A percentile compares a stretch with the other conserved stretches of the same genome.
phyloP scores from a whole-genome alignment of 441 rosid genomes.

The Euphorbia corollata region DNA sequence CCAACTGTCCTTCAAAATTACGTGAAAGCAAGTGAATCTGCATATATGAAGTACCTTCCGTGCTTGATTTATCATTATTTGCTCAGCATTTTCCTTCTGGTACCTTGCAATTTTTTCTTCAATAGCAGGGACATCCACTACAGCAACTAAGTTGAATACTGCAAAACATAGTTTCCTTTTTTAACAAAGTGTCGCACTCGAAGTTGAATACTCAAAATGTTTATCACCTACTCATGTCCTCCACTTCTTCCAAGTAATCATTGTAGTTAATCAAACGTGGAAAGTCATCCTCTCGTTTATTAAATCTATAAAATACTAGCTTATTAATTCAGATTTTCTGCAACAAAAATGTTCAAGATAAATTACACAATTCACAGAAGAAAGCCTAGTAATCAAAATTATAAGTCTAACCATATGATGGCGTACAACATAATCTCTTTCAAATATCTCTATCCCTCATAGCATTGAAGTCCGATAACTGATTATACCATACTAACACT shows the following conservation, averaged over 20 bases:
- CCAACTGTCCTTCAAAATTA: neutral
- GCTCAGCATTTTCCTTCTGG: constrained; percentile 80
- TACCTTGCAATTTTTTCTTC: constrained; percentile 69
- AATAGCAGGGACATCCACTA: constrained; percentile 53
- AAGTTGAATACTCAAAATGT: neutral
- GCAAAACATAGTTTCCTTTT: constrained; percentile 17
- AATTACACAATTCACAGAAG: neutral
- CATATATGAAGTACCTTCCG: constrained; percentile 43
- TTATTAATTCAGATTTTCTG: neutral
- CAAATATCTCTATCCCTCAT: neutral
- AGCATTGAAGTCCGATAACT: too few species aligned
- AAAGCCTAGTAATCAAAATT: neutral
- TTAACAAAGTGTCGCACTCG: neutral
- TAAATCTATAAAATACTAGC: constrained; percentile 40
- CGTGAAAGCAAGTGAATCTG: neutral
- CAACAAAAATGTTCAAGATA: neutral
- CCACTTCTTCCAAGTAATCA: constrained; percentile 93
- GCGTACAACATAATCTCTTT: neutral
- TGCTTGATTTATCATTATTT: constrained; percentile 73
- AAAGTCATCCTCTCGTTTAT: constrained; percentile 84
- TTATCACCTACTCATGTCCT: constrained; percentile 58
- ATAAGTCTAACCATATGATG: too few species aligned
- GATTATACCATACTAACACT: too few species aligned
- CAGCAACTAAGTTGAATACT: constrained; percentile 71
- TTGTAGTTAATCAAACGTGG: constrained; percentile 66